A percentile compares a stretch with the other conserved stretches of the same genome.
phyloP scores from a whole-genome alignment of 2,329 filamentous ascomycete species.

The Ophiostoma pallidulum region DNA sequence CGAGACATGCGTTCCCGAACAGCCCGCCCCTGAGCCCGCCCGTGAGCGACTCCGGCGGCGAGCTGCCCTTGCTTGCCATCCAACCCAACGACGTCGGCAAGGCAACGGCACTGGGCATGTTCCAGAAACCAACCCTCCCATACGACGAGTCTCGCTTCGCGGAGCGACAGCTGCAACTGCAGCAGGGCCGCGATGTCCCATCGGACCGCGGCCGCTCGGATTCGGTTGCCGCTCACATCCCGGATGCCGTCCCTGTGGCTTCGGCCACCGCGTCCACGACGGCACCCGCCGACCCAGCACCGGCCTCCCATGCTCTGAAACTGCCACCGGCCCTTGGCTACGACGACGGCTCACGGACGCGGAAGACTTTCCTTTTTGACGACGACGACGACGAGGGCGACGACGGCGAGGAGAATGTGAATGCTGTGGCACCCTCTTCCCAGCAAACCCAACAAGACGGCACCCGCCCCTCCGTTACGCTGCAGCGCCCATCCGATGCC shows the following conservation, averaged over 20 bases:
- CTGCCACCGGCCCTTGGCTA: no score
- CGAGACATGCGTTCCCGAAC: slow-evolving; percentile 25
- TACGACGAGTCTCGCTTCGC: slow-evolving; percentile 83
- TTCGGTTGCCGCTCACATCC: slow-evolving; percentile 29
- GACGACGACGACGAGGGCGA: slow-evolving; percentile 32
- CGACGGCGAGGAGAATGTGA: background rate
- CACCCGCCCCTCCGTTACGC: slow-evolving; percentile 28
- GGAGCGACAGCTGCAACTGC: slow-evolving; percentile 71
- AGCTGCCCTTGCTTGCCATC: slow-evolving; percentile 47
- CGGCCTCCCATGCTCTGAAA: no score
- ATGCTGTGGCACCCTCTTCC: slow-evolving; percentile 19
- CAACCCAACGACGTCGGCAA: slow-evolving; percentile 72
- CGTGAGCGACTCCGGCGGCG: slow-evolving; percentile 63
- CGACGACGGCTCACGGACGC: slow-evolving; percentile 24
- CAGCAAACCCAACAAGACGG: background rate
- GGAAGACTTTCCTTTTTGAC: slow-evolving; percentile 31
- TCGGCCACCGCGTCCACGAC: no score
- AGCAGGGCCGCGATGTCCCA: slow-evolving; percentile 61
- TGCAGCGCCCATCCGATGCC: slow-evolving; percentile 41
- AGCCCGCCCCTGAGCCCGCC: slow-evolving; percentile 56
- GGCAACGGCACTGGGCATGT: slow-evolving; percentile 57
- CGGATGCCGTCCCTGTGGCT: background rate
- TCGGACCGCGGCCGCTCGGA: slow-evolving; percentile 36
- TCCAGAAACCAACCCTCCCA: slow-evolving; percentile 60
- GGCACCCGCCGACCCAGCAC: no score